Evolutionary conservation across 2,329 filamentous ascomycete genomes (phyloP).

Genomic region (Emydomyces testavorans): DNA sequence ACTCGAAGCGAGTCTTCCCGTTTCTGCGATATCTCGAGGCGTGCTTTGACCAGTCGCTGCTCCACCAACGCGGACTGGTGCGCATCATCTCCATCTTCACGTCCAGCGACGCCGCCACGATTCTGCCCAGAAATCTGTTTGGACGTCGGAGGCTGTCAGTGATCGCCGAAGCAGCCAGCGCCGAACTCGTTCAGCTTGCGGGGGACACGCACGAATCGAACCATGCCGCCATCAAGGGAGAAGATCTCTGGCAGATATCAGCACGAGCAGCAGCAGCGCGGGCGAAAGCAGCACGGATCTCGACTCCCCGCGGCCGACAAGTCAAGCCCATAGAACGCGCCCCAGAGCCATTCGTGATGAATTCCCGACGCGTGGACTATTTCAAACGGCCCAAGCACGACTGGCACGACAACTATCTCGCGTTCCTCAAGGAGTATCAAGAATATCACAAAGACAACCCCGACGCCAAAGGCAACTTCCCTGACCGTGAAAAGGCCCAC

Average conservation of each 20-base stretch:
- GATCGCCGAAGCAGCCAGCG: conserved; percentile 49
- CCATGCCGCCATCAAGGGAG: conserved; percentile 21
- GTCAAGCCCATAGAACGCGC: conserved; percentile 19
- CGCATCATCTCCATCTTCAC: conserved; percentile 66
- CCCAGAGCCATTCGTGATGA: conserved; percentile 18
- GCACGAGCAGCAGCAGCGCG: conserved; percentile 24
- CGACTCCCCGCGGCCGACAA: conserved; percentile 25
- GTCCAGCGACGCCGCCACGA: conserved; percentile 45
- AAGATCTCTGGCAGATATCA: conserved; percentile 20
- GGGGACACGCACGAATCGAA: conserved; percentile 25
- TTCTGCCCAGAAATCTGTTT: conserved; percentile 51
- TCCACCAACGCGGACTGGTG: conserved; percentile 68
- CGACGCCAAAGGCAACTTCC: background rate
- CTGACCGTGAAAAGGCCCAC: conserved; percentile 7
- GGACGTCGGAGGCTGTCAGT: conserved; percentile 47
- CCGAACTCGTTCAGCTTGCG: conserved; percentile 23
- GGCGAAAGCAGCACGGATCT: conserved; percentile 22
- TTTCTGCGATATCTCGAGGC: conserved; percentile 50
- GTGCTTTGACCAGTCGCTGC: conserved; percentile 47
- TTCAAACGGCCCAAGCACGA: conserved; percentile 29
- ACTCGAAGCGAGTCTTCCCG: conserved; percentile 46
- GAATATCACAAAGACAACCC: background rate
- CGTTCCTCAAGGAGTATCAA: conserved; percentile 15
- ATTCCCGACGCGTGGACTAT: conserved; percentile 17
- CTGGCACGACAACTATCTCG: conserved; percentile 35